Base-by-base conservation (phyloP, 2,329 filamentous ascomycete genomes). In the Penicillium sp. region DNA sequence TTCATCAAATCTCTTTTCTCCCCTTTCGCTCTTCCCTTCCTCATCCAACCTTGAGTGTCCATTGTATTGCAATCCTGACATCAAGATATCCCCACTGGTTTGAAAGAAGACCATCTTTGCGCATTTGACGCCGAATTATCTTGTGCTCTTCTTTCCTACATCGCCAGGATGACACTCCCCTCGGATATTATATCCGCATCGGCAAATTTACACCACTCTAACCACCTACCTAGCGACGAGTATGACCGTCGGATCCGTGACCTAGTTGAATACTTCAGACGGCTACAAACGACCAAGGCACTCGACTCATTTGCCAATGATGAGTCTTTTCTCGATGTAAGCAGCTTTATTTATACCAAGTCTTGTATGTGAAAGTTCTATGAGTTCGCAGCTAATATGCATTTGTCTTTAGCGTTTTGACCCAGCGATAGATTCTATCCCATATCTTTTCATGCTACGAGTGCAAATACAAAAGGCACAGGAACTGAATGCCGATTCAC, bases 401-500 rank as follows among this genome's bases (percentile, higher is more conserved):
- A 38, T 39, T 15, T 44, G 5, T 53, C 10, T 21, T 4, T 51
- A 61, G 68, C 57, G 65, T 36, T 64, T 87, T 57, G 78, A 87
- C 64, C 85, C 87, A 21, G 71, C 79, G 8, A 71, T 78, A 39
- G 84, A 89, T 69, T 82, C 83, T 19, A 78, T 88, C 60, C 77
- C 83, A 9, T 89, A 87, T 71, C 73, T 86, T 49, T 81, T 78
- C 60, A 76, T 83, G 47, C 77, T 89, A 38, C 71, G 78, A 47
- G 76, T 78, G 33, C 79, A 81, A 60, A 77, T 85, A 55, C 69
- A 75, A 39, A 70, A 60, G 42, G 35, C 67, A 33, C 68, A 76
- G 66, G 71, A 76, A 64, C 70, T 68, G 54, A 61, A 71, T 53
- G 63, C 75, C 36, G 61, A 72, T 56, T 63, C 64, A 33, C 64